Evolutionary conservation across 192 early-diverging fungal genomes (phyloP).

Genomic region (Chytriomyces hyalinus): DNA sequence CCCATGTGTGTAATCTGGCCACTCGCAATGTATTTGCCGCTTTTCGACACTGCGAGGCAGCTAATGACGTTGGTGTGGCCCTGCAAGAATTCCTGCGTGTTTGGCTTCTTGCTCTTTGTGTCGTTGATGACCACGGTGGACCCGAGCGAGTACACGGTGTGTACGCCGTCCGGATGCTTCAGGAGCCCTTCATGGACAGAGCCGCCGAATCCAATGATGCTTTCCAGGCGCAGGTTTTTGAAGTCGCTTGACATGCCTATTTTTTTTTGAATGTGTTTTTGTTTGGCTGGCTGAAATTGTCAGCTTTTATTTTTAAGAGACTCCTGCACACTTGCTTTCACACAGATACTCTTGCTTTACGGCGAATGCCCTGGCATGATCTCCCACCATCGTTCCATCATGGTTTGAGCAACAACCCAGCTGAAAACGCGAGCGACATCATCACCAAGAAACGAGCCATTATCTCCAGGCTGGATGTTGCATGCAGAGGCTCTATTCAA

Average conservation of each 20-base stretch:
- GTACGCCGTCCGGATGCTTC: slow-evolving; percentile 61
- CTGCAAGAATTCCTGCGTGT: slow-evolving; percentile 60
- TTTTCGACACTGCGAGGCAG: slow-evolving; percentile 56
- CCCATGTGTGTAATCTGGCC: slow-evolving; percentile 71
- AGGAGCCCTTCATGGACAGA: slow-evolving; percentile 53
- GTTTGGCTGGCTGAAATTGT: background rate
- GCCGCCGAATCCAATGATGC: slow-evolving; percentile 62
- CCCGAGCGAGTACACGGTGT: slow-evolving; percentile 62
- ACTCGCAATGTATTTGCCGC: slow-evolving; percentile 55
- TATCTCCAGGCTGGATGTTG: too few relatives aligned
- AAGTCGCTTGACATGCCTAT: slow-evolving; percentile 34
- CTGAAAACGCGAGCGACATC: too few relatives aligned
- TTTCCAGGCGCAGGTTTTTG: slow-evolving; percentile 46
- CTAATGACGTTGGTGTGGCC: slow-evolving; percentile 63
- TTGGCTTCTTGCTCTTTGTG: slow-evolving; percentile 28
- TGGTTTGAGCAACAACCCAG: too few relatives aligned
- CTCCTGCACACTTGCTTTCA: too few relatives aligned
- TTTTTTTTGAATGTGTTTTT: background rate
- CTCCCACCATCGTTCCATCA: too few relatives aligned
- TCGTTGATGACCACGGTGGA: slow-evolving; percentile 59
- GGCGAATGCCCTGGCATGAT: too few relatives aligned
- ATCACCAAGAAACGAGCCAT: too few relatives aligned
- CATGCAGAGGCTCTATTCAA: too few relatives aligned
- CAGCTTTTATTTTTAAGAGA: too few relatives aligned
- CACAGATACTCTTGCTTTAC: too few relatives aligned